Evolutionary conservation across 495 filamentous ascomycete species (phyloP).

Genomic region (Aspergillus indologenus): DNA sequence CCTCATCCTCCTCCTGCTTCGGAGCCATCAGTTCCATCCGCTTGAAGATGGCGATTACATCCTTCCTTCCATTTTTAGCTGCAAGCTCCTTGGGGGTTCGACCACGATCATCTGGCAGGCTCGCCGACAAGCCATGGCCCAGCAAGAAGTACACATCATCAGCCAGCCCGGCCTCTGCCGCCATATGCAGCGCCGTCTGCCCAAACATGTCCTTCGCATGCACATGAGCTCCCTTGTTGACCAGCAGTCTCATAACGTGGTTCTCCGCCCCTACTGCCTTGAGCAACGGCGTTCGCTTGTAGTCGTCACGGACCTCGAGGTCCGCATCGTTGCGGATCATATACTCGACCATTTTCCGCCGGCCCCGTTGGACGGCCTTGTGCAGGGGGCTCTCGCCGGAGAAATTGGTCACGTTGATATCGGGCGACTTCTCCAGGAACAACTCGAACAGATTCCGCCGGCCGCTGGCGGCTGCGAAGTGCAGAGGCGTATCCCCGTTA

Average conservation of each 20-base stretch:
- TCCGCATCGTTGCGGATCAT: conserved; percentile 36
- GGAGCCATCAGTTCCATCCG: conserved; percentile 17
- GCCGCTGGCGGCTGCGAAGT: conserved; percentile 35
- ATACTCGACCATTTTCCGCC: conserved; percentile 35
- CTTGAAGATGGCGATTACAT: conserved; percentile 18
- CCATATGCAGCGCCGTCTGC: conserved; percentile 33
- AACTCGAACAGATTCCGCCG: conserved; percentile 33
- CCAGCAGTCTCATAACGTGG: conserved; percentile 26
- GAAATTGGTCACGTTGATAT: conserved; percentile 37
- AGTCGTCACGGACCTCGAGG: conserved; percentile 27
- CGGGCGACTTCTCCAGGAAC: conserved; percentile 38
- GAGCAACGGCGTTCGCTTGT: conserved; percentile 21
- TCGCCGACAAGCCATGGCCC: conserved; percentile 20
- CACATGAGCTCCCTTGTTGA: conserved; percentile 23
- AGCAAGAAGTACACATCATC: conserved; percentile 27
- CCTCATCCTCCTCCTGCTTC: conserved; percentile 7
- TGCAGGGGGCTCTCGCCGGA: conserved; percentile 39
- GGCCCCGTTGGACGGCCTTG: conserved; percentile 35
- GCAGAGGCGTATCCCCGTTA: conserved; percentile 32
- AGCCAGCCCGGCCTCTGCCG: conserved; percentile 24
- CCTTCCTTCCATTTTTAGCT: conserved; percentile 11
- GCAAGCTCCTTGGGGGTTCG: conserved; percentile 24
- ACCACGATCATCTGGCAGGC: conserved; percentile 24
- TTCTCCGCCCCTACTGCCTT: conserved; percentile 28
- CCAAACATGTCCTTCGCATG: conserved; percentile 27